These are phyloP conservation scores for Fusarium sp. DNA, from an alignment of 2,329 filamentous ascomycete species.

Conservation along the genomic window DNA sequence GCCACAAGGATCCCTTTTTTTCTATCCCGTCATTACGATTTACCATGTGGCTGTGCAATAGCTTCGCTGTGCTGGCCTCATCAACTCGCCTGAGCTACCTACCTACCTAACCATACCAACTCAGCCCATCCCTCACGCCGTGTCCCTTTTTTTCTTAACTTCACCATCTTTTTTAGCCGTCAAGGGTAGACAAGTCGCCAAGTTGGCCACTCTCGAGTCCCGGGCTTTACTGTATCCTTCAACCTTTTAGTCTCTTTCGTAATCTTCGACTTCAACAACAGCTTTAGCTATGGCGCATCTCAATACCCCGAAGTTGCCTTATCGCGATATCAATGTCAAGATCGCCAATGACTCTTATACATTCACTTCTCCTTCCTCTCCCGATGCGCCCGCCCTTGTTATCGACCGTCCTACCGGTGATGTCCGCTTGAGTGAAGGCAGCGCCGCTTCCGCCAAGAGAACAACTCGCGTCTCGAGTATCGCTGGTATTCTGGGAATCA, in stretches of 20 bases:
- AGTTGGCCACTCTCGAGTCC: constrained; percentile 34
- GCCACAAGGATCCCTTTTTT: constrained; percentile 27
- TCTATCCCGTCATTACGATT: constrained; percentile 31
- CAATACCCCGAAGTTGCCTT: constrained; percentile 69
- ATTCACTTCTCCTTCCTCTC: constrained; percentile 95
- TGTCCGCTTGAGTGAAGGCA: constrained; percentile 84
- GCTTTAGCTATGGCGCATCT: constrained; percentile 54
- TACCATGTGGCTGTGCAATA: constrained; percentile 47
- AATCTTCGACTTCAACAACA: constrained; percentile 16
- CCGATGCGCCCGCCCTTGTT: constrained; percentile 86
- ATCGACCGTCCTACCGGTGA: constrained; percentile 95
- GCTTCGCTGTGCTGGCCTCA: constrained; percentile 51
- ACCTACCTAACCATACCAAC: constrained; percentile 34
- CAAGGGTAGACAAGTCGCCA: constrained; percentile 41
- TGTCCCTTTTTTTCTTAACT: constrained; percentile 41
- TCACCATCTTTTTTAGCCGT: constrained; percentile 30
- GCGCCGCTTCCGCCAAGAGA: constrained; percentile 80
- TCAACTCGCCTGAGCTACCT: constrained; percentile 37
- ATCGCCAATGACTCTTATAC: constrained; percentile 92
- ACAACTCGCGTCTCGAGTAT: constrained; percentile 85
- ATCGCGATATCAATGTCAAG: constrained; percentile 97
- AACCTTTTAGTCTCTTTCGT: constrained; percentile 18
- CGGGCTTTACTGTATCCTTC: constrained; percentile 23
- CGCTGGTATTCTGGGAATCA: constrained; percentile 92
- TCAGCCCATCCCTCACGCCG: constrained; percentile 41